Evolutionary conservation across 495 filamentous ascomycete genomes (phyloP), one percentile per base, ranked within the genome.

Genomic region (Entonaema liquescens): DNA sequence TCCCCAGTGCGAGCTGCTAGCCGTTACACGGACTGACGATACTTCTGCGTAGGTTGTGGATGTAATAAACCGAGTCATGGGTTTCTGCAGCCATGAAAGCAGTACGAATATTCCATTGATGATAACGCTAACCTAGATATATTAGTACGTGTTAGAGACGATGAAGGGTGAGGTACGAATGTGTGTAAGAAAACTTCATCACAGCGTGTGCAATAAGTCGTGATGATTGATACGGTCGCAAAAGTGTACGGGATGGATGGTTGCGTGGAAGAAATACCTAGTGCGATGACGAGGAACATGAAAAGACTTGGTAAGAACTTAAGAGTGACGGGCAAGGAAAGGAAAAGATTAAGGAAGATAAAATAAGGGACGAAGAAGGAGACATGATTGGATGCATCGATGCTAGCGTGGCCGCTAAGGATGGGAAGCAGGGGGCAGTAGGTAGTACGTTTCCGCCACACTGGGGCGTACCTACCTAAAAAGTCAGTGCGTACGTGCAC

Each of bases 341-440:
- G 64, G 54, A 69, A 66, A 71, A 72, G 42, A 71, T 67, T 57
- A 26, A 74, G 68, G 55, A 65, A 72, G 56, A 71, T 65, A 69
- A 73, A 69, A 72, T 67, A 63, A 66, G 70, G 71, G 74, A 71
- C 64, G 65, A 68, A 73, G 62, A 40, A 71, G 71, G 64, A 77
- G 76, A 78, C 78, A 78, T 83, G 78, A 81, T 82, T 84, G 83
- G 80, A 70, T 77, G 76, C 69, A 68, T 68, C 66, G 75, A 62
- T 61, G 70, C 76, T 80, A 83, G 84, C 82, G 81, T 77, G 75
- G 77, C 80, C 75, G 68, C 75, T 56, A 67, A 73, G 71, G 70
- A 66, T 62, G 70, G 75, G 73, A 70, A 74, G 72, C 63, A 73
- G 59, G 61, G 71, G 66, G 68, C 42, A 62, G 65, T 60, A 64